Percentiles rank a stretch among this genome's conserved stretches.
These are phyloP conservation scores for Hypoxylon sp. DNA, from an alignment of 2,329 filamentous ascomycete species.

Conservation along the genomic window DNA sequence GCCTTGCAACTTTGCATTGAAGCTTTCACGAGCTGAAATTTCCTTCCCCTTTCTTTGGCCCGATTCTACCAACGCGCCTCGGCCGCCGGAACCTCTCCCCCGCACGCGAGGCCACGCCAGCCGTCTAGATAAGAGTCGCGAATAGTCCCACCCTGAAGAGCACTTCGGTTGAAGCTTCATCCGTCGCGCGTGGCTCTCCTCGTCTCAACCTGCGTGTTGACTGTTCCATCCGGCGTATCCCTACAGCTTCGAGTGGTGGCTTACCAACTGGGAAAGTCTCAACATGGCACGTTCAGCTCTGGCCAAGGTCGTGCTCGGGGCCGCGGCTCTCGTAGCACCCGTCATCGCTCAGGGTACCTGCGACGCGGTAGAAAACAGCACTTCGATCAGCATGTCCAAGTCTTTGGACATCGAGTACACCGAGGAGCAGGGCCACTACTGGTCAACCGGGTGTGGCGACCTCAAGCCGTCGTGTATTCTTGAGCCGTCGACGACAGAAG, in stretches of 20 bases:
- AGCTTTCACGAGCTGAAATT: conserved; percentile 20
- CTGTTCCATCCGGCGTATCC: background rate
- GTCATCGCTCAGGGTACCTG: conserved; percentile 47
- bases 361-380: conserved; percentile 45
- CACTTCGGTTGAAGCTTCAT: conserved; percentile 3
- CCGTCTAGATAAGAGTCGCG: conserved; percentile 14
- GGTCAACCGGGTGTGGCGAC: conserved; percentile 54
- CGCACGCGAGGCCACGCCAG: background rate
- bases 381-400: conserved; percentile 46
- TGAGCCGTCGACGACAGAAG: conserved; percentile 55
- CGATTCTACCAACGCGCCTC: conserved; percentile 3
- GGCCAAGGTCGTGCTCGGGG: conserved; percentile 24
- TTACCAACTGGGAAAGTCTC: background rate
- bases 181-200: conserved; percentile 1
- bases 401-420: conserved; percentile 47
- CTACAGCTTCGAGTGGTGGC: conserved; percentile 6
- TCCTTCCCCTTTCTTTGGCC: background rate
- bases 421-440: conserved; percentile 53
- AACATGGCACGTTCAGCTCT: conserved; percentile 32
- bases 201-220: background rate
- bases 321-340: conserved; percentile 27
- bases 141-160: background rate
- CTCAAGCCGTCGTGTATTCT: conserved; percentile 58
- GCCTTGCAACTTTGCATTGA: conserved; percentile 4
- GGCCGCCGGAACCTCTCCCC: conserved; percentile 3